Percentiles rank a stretch among this genome's conserved stretches.
phyloP scores from a whole-genome alignment of 192 early-diverging fungal genomes.

The Kappamyces sp. region DNA sequence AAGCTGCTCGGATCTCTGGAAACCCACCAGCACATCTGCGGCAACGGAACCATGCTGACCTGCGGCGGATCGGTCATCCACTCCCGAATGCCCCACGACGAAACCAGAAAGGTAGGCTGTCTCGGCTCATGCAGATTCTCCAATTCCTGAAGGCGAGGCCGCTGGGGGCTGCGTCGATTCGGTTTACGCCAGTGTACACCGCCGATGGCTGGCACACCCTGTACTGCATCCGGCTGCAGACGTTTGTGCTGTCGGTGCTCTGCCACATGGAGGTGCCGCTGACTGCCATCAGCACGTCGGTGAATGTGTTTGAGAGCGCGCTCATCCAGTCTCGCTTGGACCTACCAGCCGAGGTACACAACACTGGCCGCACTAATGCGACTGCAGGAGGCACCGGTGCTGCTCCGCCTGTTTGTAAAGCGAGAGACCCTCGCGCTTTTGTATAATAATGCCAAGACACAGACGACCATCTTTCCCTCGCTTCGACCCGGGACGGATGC shows the following conservation, averaged over 20 bases:
- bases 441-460: conserved; percentile 58
- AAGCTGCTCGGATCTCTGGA: conserved; percentile 56
- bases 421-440: conserved; percentile 57
- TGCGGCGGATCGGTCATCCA: conserved; percentile 50
- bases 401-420: conserved; percentile 56
- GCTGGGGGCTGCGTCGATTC: conserved; percentile 29
- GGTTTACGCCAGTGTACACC: conserved; percentile 49
- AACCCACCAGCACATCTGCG: conserved; percentile 53
- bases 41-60: conserved; percentile 55
- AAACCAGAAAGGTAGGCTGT: conserved; percentile 50
- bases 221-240: conserved; percentile 46
- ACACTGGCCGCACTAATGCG: neutral
- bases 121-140: conserved; percentile 33
- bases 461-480: conserved; percentile 51
- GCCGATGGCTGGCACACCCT: conserved; percentile 48
- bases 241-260: conserved; percentile 43
- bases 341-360: conserved; percentile 50
- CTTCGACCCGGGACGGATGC: conserved; percentile 55
- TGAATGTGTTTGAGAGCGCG: conserved; percentile 46
- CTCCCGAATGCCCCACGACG: conserved; percentile 44
- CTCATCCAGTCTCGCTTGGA: conserved; percentile 53
- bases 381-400: conserved; percentile 47
- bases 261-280: conserved; percentile 47
- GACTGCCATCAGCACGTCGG: conserved; percentile 26
- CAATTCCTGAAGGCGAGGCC: conserved; percentile 50